Conservation (phyloP, 257 asterid genomes). For the Capsicum pubescens region DNA sequence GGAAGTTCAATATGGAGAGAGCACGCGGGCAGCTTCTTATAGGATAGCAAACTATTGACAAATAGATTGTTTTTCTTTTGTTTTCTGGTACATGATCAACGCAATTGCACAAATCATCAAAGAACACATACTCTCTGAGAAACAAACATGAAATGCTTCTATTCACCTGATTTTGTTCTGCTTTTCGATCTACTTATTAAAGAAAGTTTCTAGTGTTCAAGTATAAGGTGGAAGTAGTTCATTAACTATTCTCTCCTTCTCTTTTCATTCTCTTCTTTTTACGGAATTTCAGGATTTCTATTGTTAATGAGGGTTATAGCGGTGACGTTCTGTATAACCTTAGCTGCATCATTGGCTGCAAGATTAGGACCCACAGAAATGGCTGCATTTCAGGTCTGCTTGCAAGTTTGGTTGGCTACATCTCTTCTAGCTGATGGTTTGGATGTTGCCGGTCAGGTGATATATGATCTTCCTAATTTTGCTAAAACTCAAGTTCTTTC, state of each 20-base stretch:
- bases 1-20: background rate
- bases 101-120: background rate
- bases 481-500: background rate
- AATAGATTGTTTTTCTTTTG: background rate
- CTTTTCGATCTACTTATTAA: background rate
- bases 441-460: slow-evolving; percentile 92
- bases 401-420: slow-evolving; percentile 84
- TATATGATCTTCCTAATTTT: slow-evolving; percentile 4
- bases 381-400: slow-evolving; percentile 94
- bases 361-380: slow-evolving; percentile 71
- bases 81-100: background rate
- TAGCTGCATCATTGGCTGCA: slow-evolving; percentile 84
- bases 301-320: slow-evolving; percentile 79
- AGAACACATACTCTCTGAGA: background rate
- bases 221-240: background rate
- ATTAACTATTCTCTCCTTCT: background rate
- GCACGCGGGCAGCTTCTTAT: background rate
- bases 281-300: slow-evolving; percentile 52
- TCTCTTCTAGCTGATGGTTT: slow-evolving; percentile 87
- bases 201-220: background rate
- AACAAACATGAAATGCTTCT: background rate
- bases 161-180: background rate
- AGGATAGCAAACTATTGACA: background rate
- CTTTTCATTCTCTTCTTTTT: background rate
- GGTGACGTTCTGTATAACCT: slow-evolving; percentile 80